Percentiles rank a stretch among this genome's conserved stretches.
Evolutionary conservation across 2,329 filamentous ascomycete species (phyloP).

Genomic region (Colletotrichum chrysophilum): DNA sequence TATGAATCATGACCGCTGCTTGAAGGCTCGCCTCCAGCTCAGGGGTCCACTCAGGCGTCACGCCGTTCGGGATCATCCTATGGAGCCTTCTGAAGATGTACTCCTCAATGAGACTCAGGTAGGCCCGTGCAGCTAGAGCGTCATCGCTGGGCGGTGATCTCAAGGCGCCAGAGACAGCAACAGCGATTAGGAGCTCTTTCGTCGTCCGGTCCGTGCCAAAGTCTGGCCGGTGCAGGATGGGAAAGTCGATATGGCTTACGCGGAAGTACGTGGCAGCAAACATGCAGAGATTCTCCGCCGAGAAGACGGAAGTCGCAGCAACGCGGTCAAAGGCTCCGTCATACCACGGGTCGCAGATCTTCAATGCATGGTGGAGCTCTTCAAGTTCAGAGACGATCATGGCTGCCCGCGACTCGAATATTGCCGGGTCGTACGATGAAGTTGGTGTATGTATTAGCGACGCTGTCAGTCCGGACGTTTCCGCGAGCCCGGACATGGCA

Average conservation of each 20-base stretch:
- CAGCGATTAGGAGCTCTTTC: slow-evolving; percentile 19
- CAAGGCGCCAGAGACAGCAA: slow-evolving; percentile 23
- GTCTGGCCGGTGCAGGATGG: slow-evolving; percentile 29
- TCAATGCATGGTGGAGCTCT: slow-evolving; percentile 6
- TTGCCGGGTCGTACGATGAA: not conserved
- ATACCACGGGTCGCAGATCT: slow-evolving; percentile 20
- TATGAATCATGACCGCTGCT: slow-evolving; percentile 28
- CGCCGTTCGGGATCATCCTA: not conserved
- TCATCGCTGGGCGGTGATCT: slow-evolving; percentile 24
- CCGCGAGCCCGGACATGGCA: not conserved
- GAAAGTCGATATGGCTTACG: slow-evolving; percentile 30
- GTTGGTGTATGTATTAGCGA: not conserved
- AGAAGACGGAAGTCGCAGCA: slow-evolving; percentile 24
- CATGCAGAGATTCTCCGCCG: slow-evolving; percentile 19
- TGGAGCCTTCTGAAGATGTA: slow-evolving; percentile 23
- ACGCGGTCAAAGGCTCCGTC: slow-evolving; percentile 9
- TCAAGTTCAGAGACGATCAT: not conserved
- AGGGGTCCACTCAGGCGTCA: not conserved
- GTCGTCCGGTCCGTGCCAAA: slow-evolving; percentile 24
- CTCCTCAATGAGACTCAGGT: slow-evolving; percentile 22
- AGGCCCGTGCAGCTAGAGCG: slow-evolving; percentile 10
- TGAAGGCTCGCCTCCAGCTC: slow-evolving; percentile 25
- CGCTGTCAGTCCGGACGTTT: not conserved
- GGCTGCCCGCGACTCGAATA: not conserved
- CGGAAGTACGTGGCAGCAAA: slow-evolving; percentile 29